Evolutionary conservation across 1,284 basidiomycete genomes (phyloP), one percentile per base, ranked within the genome.

Genomic region (Ustilago trichophora): DNA sequence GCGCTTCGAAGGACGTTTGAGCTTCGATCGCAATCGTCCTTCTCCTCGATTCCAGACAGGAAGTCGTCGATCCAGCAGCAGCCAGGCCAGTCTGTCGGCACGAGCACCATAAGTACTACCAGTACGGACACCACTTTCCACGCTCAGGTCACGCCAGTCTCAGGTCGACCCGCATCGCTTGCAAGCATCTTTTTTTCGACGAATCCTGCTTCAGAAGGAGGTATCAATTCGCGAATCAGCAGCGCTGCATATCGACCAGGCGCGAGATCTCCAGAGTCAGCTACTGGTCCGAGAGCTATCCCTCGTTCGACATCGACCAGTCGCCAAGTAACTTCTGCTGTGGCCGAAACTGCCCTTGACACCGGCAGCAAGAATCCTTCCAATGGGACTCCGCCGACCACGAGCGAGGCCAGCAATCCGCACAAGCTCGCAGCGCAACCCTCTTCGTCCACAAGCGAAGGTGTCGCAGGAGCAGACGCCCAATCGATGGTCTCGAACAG

Each of bases 101-200:
- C 50, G 12, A 55, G 49, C 42, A 57, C 54, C 18, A 43, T 63
- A 35, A 57, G 62, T 41, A 54, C 49, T 3, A 36, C 45, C 8
- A 52, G 52, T 11, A 58, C 62, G 3, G 59, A 73, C 32, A 60
- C 56, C 15, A 73, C 70, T 2, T 76, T 73, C 55, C 52, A 58
- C 0, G 73, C 67, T 4, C 73, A 73, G 16, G 29, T 76, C 21
- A 50, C 56, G 25, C 62, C 72, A 16, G 37, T 73, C 13, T 54
- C 72, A 4, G 70, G 66, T 4, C 64, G 63, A 32, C 70, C 70
- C 12, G 55, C 46, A 2, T 73, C 74, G 22, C 56, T 76, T 2
- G 72, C 72, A 33, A 67, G 57, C 51, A 60, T 76, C 38, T 76
- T 76, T 34, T 55, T 55, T 51, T 55, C 9, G 21, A 33, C 21